Conservation (phyloP, 73 alveolate species). For the Uronychia binucleata region DNA sequence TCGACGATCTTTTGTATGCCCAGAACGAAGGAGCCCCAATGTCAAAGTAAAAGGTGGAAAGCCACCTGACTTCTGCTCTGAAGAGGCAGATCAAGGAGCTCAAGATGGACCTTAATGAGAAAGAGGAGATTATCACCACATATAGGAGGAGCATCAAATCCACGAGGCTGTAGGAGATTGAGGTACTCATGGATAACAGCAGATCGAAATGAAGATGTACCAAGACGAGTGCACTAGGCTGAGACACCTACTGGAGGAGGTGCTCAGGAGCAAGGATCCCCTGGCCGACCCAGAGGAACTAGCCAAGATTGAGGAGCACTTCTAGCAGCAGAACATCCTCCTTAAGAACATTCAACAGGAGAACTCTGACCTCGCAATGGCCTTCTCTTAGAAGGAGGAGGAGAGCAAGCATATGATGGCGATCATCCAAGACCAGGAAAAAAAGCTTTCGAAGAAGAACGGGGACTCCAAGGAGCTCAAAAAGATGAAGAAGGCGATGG, state of each 20-base stretch:
- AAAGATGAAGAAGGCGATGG: conserved; percentile 6
- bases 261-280: conserved; percentile 54
- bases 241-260: conserved; percentile 56
- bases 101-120: background rate
- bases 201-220: conserved; percentile 58
- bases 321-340: conserved; percentile 38
- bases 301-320: conserved; percentile 43
- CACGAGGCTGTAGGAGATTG: conserved; percentile 60
- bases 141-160: conserved; percentile 56
- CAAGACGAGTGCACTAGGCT: conserved; percentile 76
- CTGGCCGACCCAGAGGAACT: conserved; percentile 62
- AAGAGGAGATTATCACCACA: conserved; percentile 30
- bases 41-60: conserved; percentile 12
- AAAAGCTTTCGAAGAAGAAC: conserved; percentile 19
- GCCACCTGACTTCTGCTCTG: conserved; percentile 32
- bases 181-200: background rate
- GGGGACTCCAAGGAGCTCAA: conserved; percentile 5
- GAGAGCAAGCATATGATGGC: conserved; percentile 31
- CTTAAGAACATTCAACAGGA: conserved; percentile 32
- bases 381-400: conserved; percentile 42
- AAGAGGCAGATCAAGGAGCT: conserved; percentile 64
- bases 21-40: background rate
- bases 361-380: conserved; percentile 40
- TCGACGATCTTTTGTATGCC: background rate
- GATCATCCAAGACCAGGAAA: conserved; percentile 19